Conservation (phyloP, 192 early-diverging fungal genomes). For the Haplosporangium gracile region DNA sequence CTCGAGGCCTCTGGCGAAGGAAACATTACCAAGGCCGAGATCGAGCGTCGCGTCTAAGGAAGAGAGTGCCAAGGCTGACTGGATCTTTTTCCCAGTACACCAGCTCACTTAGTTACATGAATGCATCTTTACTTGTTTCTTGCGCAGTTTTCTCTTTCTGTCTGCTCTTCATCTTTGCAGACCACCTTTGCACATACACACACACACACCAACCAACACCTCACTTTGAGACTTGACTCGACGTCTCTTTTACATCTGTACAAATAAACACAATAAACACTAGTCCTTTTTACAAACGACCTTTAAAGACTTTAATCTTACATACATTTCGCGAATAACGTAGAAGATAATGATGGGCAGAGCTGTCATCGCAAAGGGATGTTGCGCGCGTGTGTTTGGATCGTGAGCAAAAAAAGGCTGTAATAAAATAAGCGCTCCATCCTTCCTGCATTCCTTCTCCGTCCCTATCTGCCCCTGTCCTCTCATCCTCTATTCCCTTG, state of each 20-base stretch:
- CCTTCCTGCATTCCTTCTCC: not conserved
- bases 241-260: not conserved
- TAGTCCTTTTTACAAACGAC: no score
- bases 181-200: not conserved
- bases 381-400: not conserved
- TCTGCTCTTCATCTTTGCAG: not conserved
- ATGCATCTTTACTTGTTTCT: not conserved
- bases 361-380: not conserved
- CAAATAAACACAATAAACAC: not conserved
- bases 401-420: not conserved
- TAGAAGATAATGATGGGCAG: not conserved
- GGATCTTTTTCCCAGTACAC: not conserved
- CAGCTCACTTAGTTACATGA: not conserved
- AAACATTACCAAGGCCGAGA: not conserved
- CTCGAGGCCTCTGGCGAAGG: slow-evolving; percentile 17
- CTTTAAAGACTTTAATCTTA: no score
- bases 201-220: not conserved
- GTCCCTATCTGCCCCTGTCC: not conserved
- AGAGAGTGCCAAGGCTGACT: not conserved
- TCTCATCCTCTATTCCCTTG: no score
- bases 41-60: not conserved
- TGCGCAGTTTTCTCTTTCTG: not conserved
- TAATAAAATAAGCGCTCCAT: not conserved
- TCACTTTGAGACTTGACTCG: not conserved
- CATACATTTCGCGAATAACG: not conserved